These are phyloP conservation scores for Cladosporium cucumerinum DNA, from an alignment of 2,329 filamentous ascomycete genomes.

Conservation along the genomic window DNA sequence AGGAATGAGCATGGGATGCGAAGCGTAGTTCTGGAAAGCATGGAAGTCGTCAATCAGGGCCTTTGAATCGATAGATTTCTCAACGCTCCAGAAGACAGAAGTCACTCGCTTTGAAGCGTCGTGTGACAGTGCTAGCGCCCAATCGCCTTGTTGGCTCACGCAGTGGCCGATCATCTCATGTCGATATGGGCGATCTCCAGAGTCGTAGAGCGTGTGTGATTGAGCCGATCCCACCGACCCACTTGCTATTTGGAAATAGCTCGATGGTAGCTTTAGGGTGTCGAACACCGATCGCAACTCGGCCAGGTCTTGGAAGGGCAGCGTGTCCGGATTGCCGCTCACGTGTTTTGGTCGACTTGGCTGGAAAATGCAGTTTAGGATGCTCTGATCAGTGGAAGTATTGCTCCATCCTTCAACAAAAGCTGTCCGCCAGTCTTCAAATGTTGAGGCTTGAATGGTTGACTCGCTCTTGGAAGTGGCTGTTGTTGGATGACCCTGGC, in stretches of 20 bases:
- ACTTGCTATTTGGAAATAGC: slow-evolving; percentile 21
- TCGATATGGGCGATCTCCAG: neutral
- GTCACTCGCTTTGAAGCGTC: slow-evolving; percentile 10
- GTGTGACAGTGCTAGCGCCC: slow-evolving; percentile 23
- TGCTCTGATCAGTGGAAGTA: neutral
- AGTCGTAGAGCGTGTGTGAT: neutral
- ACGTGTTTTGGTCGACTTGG: slow-evolving; percentile 18
- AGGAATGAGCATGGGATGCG: slow-evolving; percentile 24
- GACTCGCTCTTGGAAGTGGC: neutral
- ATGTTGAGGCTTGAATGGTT: neutral
- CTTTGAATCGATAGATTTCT: slow-evolving; percentile 13
- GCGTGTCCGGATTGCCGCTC: slow-evolving; percentile 18
- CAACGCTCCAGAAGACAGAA: slow-evolving; percentile 21
- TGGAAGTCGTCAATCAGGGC: slow-evolving; percentile 15
- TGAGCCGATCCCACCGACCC: slow-evolving; percentile 17
- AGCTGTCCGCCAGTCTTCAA: neutral
- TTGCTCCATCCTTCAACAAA: neutral
- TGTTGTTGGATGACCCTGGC: neutral
- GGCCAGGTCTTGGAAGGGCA: slow-evolving; percentile 18
- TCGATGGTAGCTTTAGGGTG: slow-evolving; percentile 18
- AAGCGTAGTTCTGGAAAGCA: slow-evolving; percentile 13
- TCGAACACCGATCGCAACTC: slow-evolving; percentile 15
- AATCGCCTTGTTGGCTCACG: slow-evolving; percentile 23
- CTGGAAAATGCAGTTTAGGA: slow-evolving; percentile 19
- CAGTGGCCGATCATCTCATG: slow-evolving; percentile 21